These are phyloP conservation scores for Cornus controversa DNA, from an alignment of 148 eudicot genomes.

Conservation along the genomic window DNA sequence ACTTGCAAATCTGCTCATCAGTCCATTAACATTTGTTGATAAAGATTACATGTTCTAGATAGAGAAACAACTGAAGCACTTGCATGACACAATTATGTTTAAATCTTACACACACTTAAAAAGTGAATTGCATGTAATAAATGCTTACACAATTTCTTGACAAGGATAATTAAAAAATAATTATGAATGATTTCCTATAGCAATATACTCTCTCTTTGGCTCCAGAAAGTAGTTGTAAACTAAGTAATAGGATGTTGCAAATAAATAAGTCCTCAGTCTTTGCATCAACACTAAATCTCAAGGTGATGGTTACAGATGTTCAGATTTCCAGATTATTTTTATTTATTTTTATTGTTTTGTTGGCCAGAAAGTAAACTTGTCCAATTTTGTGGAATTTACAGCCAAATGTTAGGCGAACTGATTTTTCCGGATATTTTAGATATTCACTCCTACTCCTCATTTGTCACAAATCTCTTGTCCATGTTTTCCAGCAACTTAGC, in stretches of 20 bases:
- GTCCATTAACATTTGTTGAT: neutral
- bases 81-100: too few relatives aligned
- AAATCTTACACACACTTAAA: too few relatives aligned
- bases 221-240: neutral
- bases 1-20: slow-evolving; percentile 70
- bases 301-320: neutral
- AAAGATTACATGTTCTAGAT: neutral
- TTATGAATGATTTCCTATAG: neutral
- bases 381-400: neutral
- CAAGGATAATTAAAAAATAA: neutral
- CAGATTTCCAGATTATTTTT: neutral
- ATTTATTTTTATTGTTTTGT: neutral
- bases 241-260: too few relatives aligned
- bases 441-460: neutral
- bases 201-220: neutral
- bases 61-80: neutral
- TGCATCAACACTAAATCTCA: neutral
- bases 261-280: neutral
- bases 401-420: neutral
- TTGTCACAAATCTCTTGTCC: neutral
- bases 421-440: neutral
- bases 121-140: too few relatives aligned
- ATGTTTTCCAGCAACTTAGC: neutral
- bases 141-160: neutral
- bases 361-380: neutral